Evolutionary conservation across 1,139 yeast species (phyloP), one percentile per base, ranked within the genome.

Genomic region (Pichia sp.): DNA sequence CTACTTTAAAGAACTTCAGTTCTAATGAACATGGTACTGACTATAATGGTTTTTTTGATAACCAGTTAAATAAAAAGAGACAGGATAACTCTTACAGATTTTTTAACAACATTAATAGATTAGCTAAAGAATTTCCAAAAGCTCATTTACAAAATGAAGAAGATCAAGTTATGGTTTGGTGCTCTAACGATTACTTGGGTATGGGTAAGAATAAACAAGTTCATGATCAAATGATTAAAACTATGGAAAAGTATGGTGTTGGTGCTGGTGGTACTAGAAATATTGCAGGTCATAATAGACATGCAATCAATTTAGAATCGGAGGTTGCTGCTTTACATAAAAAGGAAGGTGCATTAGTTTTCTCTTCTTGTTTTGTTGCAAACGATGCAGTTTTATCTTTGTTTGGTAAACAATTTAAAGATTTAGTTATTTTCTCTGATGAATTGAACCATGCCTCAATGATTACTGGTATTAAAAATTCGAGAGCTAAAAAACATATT

Each of bases 201-300:
- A 87, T 95, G 95, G 95, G 97, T 49, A 82, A 80, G 65, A 86
- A 93, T 68, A 78, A 78, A 57, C 73, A 74, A 55, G 93, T 93
- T 46, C 73, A 88, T 57, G 72, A 78, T 28, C 84, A 83, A 54
- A 93, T 93, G 95, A 86, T 85, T 63, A 67, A 75, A 49, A 84
- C 95, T 28, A 77, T 93, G 69, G 88, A 86, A 64, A 84, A 81
- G 73, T 93, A 93, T 68, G 99, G 99, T 62, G 86, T 96, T 16
- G 99, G 99, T 63, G 96, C 99, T 18, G 99, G 99, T 64, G 99
- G 99, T 61, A 93, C 99, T 51, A 81, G 99, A 67, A 93, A 93
- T 73, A 93, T 93, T 67, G 99, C 99, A 1, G 99, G 99, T 54
- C 99, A 95, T 71, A 95, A 93, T 72, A 71, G 74, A 56, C 95